Base-by-base conservation (phyloP, 129 eudicot genomes). In the Helianthus annuus region DNA sequence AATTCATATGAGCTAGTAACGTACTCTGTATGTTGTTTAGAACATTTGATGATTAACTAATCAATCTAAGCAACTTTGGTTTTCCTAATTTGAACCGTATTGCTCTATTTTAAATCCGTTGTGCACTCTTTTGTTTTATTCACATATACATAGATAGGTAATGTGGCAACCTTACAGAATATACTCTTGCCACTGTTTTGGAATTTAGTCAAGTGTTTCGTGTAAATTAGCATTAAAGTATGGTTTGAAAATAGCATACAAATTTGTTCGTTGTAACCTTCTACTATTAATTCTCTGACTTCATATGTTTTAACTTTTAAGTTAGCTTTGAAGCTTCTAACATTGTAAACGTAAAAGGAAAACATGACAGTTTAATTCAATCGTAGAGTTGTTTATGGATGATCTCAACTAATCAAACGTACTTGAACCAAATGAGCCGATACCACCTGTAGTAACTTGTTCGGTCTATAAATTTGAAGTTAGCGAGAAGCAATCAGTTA, bases 11-110 rank as follows among this genome's bases (percentile, higher is more conserved):
- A 39, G 45, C 45, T 39, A 55, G 32, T 55, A 16, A 55, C 61
- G 61, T 55, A 55, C 61, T 55, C 61, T 17, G 6, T 55, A 7
- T 55, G 61, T 55, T 55, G 61, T 54, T 52, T 16, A 54, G 11
- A 7, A 10, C 22, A 19, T 19, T 19, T 16, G 11, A 16, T 17
- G 60, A 17, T 54, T 4, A 38, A 0, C 7, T 54, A 54, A 54
- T 52, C 22, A 52, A 14, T 52, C 22, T 52, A 52, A 52, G 10
- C 11, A 54, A 54, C 27, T 54, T 54, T 24, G 29, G 19, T 16
- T 17, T 54, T 54, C 11, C 27, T 5, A 38, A 38, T 49, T 13
- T 49, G 55, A 19, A 49, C 17, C 5, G 17, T 49, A 14, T 38
- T 38, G 42, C 42, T 38, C 7, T 49, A 49, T 49, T 11, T 17